Evolutionary conservation across 2,329 filamentous ascomycete genomes (phyloP), one percentile per base, ranked within the genome.

Genomic region (Coleophoma cylindrospora): DNA sequence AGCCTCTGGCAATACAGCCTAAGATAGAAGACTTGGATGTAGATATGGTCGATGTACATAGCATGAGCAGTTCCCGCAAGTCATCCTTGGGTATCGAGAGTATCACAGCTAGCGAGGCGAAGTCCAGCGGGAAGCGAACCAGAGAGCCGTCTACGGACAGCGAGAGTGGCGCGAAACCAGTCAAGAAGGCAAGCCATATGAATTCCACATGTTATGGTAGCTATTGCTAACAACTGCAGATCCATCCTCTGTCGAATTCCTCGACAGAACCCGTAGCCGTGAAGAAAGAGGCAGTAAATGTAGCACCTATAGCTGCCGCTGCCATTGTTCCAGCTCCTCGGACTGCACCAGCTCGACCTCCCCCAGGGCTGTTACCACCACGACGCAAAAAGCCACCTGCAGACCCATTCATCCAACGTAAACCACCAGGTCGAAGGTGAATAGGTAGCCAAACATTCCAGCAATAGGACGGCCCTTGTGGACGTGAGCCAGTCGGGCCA

Each of bases 371-470:
- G 1, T 34, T 40, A 15, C 53, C 53, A 6, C 27, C 27, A 27
- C 27, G 27, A 13, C 55, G 55, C 17, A 57, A 50, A 45, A 57
- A 54, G 32, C 48, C 51, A 33, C 53, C 55, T 10, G 47, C 48
- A 3, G 55, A 57, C 45, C 55, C 55, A 14, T 57, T 57, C 41
- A 57, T 57, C 43, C 49, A 52, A 34, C 50, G 51, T 8, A 57
- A 55, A 51, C 49, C 47, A 38, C 45, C 48, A 40, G 19, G 41
- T n/a, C 27, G 41, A 44, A 44, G 41, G n/a, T n/a, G 6, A n/a
- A 15, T 32, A 19, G 41, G 10, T 5, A 21, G 19, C 15, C 21
- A 12, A 32, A 15, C 41, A 44, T 13, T 15, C 3, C 9, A 17
- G n/a, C 7, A 4, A 15, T 22, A 13, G n/a, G 41, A 21, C 13